Percentiles rank a stretch among this genome's conserved stretches.
These are phyloP conservation scores for Eimeria acervulina DNA, from an alignment of 169 alveolate species.

Conservation along the genomic window DNA sequence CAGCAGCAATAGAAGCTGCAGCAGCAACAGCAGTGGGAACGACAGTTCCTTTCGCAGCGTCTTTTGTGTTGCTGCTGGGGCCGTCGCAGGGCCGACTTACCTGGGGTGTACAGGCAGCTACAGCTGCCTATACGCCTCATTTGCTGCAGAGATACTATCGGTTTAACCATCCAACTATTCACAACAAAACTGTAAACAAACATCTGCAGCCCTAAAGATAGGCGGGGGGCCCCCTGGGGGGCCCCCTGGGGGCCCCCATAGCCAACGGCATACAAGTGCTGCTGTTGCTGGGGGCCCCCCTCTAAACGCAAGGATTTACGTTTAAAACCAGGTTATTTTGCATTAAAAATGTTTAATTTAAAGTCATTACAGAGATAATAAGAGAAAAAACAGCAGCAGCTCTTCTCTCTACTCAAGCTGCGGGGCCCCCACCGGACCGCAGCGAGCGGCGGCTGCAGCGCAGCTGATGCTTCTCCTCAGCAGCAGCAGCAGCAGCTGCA, in stretches of 20 bases:
- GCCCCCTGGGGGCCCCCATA: background rate
- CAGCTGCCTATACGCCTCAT: too few species aligned
- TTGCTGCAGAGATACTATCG: too few species aligned
- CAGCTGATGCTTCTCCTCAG: background rate
- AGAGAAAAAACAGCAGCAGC: background rate
- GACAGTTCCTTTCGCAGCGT: background rate
- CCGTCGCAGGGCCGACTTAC: too few species aligned
- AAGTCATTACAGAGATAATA: background rate
- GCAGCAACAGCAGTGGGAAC: background rate
- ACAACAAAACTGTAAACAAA: too few species aligned
- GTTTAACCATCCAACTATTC: too few species aligned
- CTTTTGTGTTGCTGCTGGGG: background rate
- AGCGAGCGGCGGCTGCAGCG: background rate
- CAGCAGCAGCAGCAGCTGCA: background rate
- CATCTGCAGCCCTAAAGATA: too few species aligned
- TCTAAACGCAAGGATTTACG: background rate
- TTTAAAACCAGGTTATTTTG: background rate
- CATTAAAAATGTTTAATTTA: background rate
- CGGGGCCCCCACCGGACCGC: slow-evolving; percentile 10
- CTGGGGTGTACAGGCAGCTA: background rate
- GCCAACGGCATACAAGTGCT: background rate
- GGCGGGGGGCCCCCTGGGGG: slow-evolving; percentile 10
- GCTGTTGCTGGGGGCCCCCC: background rate
- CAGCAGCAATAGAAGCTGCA: slow-evolving; percentile 6
- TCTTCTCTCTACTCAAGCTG: background rate